A percentile compares a stretch with the other conserved stretches of the same genome.
phyloP scores from a whole-genome alignment of 2,329 filamentous ascomycete species.

The Phialemonium atrogriseum region DNA sequence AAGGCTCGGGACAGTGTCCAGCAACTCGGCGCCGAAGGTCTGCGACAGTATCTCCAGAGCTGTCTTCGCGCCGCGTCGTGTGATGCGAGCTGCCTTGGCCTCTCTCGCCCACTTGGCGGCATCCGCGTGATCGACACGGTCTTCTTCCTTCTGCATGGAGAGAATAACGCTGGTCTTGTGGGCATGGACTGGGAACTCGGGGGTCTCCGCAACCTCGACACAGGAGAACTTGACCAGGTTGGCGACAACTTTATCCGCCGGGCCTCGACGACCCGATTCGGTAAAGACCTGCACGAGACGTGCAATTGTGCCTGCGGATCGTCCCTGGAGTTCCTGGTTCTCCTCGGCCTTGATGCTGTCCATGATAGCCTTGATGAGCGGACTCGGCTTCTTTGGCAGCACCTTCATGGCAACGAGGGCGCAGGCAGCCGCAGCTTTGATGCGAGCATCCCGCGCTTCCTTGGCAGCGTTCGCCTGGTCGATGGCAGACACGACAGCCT shows the following conservation, averaged over 20 bases:
- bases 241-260: conserved; percentile 90
- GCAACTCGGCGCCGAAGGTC: conserved; percentile 68
- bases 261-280: conserved; percentile 66
- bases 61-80: conserved; percentile 86
- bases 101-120: conserved; percentile 84
- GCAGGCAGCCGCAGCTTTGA: conserved; percentile 78
- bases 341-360: conserved; percentile 96
- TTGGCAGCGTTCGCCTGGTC: conserved; percentile 74
- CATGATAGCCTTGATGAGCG: conserved; percentile 95
- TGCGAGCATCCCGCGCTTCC: conserved; percentile 72
- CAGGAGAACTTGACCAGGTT: conserved; percentile 97
- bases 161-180: conserved; percentile 71
- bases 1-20: conserved; percentile 79
- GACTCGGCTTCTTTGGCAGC: conserved; percentile 86
- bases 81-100: conserved; percentile 80
- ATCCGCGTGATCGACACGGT: conserved; percentile 85
- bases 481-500: conserved; percentile 62
- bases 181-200: conserved; percentile 83
- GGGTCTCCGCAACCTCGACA: conserved; percentile 94
- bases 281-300: conserved; percentile 82
- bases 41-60: conserved; percentile 79
- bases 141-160: conserved; percentile 94
- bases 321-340: conserved; percentile 76
- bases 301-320: conserved; percentile 79
- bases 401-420: conserved; percentile 81